phyloP scores from a whole-genome alignment of 2,329 filamentous ascomycete genomes.

The Cryphonectria parasitica region DNA sequence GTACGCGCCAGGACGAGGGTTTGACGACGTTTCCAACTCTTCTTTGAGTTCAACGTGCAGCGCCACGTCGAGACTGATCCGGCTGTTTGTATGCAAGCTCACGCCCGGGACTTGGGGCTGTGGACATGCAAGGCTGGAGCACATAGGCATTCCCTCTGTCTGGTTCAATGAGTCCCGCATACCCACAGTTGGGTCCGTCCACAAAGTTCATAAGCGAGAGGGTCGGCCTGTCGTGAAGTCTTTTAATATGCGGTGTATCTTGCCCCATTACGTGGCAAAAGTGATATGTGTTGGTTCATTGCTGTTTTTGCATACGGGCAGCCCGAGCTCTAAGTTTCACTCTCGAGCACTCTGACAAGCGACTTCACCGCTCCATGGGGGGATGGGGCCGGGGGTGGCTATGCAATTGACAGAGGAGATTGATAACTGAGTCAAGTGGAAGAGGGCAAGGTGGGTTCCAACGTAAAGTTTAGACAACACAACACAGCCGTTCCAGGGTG shows the following conservation, averaged over 20 bases:
- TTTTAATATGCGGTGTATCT: not conserved
- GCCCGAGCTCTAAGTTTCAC: not conserved
- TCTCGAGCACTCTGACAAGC: not conserved
- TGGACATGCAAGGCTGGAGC: not conserved
- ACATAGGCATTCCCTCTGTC: not conserved
- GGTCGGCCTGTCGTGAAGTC: not conserved
- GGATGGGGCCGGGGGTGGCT: too few species aligned
- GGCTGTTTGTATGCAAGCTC: too few species aligned
- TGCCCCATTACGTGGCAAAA: not conserved
- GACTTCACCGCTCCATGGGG: not conserved
- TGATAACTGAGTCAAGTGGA: not conserved
- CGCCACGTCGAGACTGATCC: too few species aligned
- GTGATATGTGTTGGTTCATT: not conserved
- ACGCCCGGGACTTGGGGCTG: not conserved
- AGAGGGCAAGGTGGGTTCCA: not conserved
- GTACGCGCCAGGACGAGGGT: not conserved
- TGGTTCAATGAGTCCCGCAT: not conserved
- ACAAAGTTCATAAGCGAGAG: not conserved
- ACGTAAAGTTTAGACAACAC: not conserved
- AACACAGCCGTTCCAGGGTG: too few species aligned
- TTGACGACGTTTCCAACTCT: not conserved
- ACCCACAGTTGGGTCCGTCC: not conserved
- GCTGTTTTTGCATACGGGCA: not conserved
- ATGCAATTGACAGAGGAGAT: not conserved
- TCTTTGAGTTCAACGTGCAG: not conserved